Evolutionary conservation across 2,329 filamentous ascomycete genomes (phyloP), one percentile per base, ranked within the genome.

Genomic region (Fusarium drepaniforme): DNA sequence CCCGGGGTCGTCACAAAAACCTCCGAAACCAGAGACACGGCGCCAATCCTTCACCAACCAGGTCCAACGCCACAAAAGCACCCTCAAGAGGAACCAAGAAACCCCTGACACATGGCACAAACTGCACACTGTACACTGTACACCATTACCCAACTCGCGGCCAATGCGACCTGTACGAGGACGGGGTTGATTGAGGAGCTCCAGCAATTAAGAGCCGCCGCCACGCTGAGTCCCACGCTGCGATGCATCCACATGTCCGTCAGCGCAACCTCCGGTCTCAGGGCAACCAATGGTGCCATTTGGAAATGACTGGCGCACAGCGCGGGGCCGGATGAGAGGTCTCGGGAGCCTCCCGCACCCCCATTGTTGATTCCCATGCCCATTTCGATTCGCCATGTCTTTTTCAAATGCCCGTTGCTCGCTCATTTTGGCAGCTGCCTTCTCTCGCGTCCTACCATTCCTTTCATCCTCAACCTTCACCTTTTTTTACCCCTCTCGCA

Each of bases 321-420:
- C 73, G 73, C 73, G 67, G 73, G 62, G 70, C 60, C 46, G 67
- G 67, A 46, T 69, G 70, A 75, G 70, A 75, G 51, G 73, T 76
- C 67, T 76, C 73, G 73, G 73, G 73, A 72, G 71, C 61, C 70
- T 76, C 73, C 73, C 73, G 73, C 73, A 73, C 70, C 70, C 38
- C 73, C 67, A 46, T 64, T 66, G 56, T 68, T 21, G 64, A 76
- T 63, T 66, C 15, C 71, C 71, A 70, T 75, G 5, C 37, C 46
- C 60, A 38, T 51, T 67, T 70, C 25, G 64, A 65, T 74, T 23
- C 57, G 16, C 60, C 53, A 56, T 30, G 30, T 46, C 56, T 28
- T 15, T 21, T 23, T 44, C 49, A 37, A 42, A 56, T 37, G 28
- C 18, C 35, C 42, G 9, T 64, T n/a, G 28, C 18, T 46, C 35